Conservation (phyloP, 352 stramenopile species). For the Saprolegnia diclina region DNA sequence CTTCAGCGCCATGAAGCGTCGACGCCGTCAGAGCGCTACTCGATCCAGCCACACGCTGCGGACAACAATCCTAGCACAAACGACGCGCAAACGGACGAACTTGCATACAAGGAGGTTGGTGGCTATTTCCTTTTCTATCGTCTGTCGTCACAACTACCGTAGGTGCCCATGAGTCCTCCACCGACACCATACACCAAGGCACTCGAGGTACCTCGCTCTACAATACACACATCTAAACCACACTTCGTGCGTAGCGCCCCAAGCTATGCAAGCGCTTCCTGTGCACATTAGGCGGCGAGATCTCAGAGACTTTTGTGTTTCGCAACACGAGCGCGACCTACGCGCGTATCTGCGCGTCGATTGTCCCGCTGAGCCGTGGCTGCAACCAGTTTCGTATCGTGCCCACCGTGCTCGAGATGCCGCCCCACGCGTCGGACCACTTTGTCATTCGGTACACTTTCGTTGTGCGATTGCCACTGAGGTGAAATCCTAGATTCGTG, state of each 20-base stretch:
- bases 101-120: constrained; percentile 12
- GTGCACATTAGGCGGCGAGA: constrained; percentile 24
- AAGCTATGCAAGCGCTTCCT: constrained; percentile 28
- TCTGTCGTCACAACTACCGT: not conserved
- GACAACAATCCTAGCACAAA: not conserved
- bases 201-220: not conserved
- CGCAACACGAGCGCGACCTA: constrained; percentile 23
- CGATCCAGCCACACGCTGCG: not conserved
- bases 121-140: not conserved
- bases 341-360: constrained; percentile 54
- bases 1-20: not conserved
- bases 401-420: constrained; percentile 68
- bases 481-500: constrained; percentile 37
- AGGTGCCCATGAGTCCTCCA: constrained; percentile 3
- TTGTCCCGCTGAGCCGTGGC: constrained; percentile 72
- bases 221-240: not conserved
- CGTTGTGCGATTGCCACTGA: not conserved
- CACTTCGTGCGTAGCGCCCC: constrained; percentile 6
- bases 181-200: constrained; percentile 11
- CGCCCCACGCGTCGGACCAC: constrained; percentile 46
- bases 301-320: constrained; percentile 27
- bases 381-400: constrained; percentile 79
- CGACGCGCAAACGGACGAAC: not conserved
- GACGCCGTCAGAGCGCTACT: constrained; percentile 3
- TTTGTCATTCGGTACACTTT: constrained; percentile 41